Evolutionary conservation across 2,329 filamentous ascomycete species (phyloP), one percentile per base, ranked within the genome.

Genomic region (Penicillium sp.): DNA sequence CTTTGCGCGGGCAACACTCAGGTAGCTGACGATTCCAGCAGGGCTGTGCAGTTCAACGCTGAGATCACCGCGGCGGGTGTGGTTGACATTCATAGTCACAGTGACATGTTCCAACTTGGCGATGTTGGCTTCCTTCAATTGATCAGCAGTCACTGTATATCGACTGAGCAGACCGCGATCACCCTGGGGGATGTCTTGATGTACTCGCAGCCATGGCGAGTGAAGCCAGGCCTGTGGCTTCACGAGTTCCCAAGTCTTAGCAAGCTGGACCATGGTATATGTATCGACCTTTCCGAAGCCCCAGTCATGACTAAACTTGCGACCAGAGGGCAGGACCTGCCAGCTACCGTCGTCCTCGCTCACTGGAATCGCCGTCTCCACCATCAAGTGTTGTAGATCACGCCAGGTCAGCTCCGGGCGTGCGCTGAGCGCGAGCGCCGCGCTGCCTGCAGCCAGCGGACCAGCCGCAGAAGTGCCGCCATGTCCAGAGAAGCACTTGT

Each of bases 191-290:
- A 99, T 92, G 2, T 79, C 76, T 69, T 93, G 84, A 68, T 92
- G 88, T 59, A 99, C 90, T 64, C 94, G 90, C 61, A 96, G 82
- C 92, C 94, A 97, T 0, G 94, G 93, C 13, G 92, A 95, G 73
- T 89, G 92, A 73, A 83, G 92, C 93, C 94, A 99, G 6, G 92
- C 88, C 75, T 99, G 94, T 9, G 94, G 93, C 75, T 97, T 97
- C 61, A 97, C 92, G 20, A 87, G 82, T 62, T 90, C 81, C 87
- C 91, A 97, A 0, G 82, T 85, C 78, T 91, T 95, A 54, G 94
- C 92, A 53, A 83, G 85, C 68, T 97, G 88, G 16, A 99, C 90
- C 49, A 96, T 84, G 16, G 85, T 84, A 69, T 88, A 96, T 0
- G 89, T 89, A 72, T 99, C 94, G 38, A 97, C 84, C 77, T 97